Conservation (phyloP, 768 basidiomycete species). For the Macrolepiota albuminosa region DNA sequence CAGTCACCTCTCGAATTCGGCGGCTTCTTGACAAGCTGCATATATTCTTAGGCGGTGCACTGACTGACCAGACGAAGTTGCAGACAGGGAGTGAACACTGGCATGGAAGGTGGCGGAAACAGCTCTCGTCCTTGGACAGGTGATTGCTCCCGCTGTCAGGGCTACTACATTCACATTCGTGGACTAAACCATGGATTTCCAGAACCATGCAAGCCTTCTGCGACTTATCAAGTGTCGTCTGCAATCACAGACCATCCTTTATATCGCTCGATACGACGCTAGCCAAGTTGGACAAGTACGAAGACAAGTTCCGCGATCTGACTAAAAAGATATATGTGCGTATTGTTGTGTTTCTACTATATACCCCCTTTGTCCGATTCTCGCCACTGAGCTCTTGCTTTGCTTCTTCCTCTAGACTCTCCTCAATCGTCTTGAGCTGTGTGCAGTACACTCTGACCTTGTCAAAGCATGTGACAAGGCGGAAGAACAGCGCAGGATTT, state of each 20-base stretch:
- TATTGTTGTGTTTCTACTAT: conserved; percentile 1
- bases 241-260: conserved; percentile 3
- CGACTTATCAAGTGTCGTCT: conserved; percentile 6
- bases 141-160: not conserved
- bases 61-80: not conserved
- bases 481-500: conserved; percentile 20
- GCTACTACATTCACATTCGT: not conserved
- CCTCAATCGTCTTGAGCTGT: conserved; percentile 29
- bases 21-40: not conserved
- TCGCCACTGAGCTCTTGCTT: not conserved
- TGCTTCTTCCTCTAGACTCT: conserved; percentile 4
- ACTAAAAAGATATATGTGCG: conserved; percentile 31
- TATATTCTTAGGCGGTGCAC: not conserved
- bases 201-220: conserved; percentile 9
- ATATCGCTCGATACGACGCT: conserved; percentile 12
- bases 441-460: conserved; percentile 28
- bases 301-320: conserved; percentile 32
- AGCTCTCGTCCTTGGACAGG: conserved; percentile 12
- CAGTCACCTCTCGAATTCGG: not conserved
- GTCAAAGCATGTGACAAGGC: conserved; percentile 26
- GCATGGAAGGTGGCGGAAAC: conserved; percentile 2
- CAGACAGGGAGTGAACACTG: conserved; percentile 3
- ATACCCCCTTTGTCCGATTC: not conserved
- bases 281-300: conserved; percentile 33
- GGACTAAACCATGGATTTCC: not conserved